Evolutionary conservation across 805 yeast genomes (phyloP), one percentile per base, ranked within the genome.

Genomic region (Yamadazyma olivae): DNA sequence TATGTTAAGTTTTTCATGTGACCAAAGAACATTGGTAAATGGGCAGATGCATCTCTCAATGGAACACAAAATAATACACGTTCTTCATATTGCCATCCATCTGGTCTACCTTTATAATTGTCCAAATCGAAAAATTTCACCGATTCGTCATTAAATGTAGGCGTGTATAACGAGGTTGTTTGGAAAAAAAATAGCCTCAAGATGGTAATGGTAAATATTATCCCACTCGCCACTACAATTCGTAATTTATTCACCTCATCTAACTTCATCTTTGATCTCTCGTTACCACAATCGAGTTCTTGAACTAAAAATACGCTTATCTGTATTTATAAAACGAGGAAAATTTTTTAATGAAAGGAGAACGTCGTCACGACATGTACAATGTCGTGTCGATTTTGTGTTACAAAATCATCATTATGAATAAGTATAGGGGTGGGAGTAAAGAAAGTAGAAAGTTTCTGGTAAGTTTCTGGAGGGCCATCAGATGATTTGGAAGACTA

Each of bases 41-140:
- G 96, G 14, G 82, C 77, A 3, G 90, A 84, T 1, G 97, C 97
- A 57, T 90, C 96, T 64, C 97, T 77, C 47, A 89, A 69, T 5
- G 97, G 97, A 8, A 90, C 95, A 48, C 91, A 79, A 47, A 87
- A 85, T 40, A 89, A 64, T 15, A 89, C 82, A 32, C 95, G 70
- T 54, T 90, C 96, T 10, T 74, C 77, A 32, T 70, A 65, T 49
- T 81, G 83, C 93, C 93, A 83, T 6, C 96, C 96, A 35, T 79
- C 74, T 5, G 72, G 72, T 10, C 81, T 60, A 5, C 93, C 89
- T 32, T 64, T 69, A 48, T 77, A 79, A 42, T 82, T 73, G 14
- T 67, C 71, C 50, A 90, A 64, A 55, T 90, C 97, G 56, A 80
- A 87, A 50, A 75, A 84, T 47, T 75, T 80, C 8, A 86, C 87